A percentile compares a stretch with the other conserved stretches of the same genome.
Evolutionary conservation across 176 grass and related monocot species (phyloP).

Genomic region (Alloteropsis semialata): DNA sequence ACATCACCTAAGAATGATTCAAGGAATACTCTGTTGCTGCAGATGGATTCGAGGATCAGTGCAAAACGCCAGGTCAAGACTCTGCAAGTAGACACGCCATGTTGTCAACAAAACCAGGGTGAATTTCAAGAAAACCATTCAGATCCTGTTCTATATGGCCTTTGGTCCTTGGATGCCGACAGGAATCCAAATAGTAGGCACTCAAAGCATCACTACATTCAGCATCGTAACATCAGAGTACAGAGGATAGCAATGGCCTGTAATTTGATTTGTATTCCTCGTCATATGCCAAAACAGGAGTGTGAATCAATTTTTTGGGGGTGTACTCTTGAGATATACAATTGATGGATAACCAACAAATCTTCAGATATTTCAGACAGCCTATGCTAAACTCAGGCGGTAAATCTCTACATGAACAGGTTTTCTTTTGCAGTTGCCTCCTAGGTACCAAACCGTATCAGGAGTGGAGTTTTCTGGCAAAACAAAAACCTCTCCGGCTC

Average conservation of each 20-base stretch:
- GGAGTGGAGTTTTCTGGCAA: conserved; percentile 25
- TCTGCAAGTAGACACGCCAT: neutral
- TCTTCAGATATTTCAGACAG: conserved; percentile 36
- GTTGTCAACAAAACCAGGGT: neutral
- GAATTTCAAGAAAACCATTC: neutral
- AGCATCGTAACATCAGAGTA: neutral
- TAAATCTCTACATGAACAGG: conserved; percentile 56
- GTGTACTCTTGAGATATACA: conserved; percentile 46
- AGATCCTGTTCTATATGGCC: neutral
- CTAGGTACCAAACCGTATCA: conserved; percentile 23
- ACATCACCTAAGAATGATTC: too few species aligned
- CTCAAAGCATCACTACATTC: neutral
- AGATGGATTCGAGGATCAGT: neutral
- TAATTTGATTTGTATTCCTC: conserved; percentile 50
- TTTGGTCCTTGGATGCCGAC: neutral
- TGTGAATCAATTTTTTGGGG: conserved; percentile 32
- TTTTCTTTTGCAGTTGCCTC: conserved; percentile 33
- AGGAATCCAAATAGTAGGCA: neutral
- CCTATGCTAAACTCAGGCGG: conserved; percentile 35
- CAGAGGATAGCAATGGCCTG: conserved; percentile 12
- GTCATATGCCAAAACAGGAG: conserved; percentile 48
- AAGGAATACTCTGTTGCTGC: too few species aligned
- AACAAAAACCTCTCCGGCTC: conserved; percentile 36
- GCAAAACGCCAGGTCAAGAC: neutral
- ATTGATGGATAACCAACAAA: conserved; percentile 47